phyloP scores from a whole-genome alignment of 1,284 basidiomycete genomes.

The Leccinum colubrinum region DNA sequence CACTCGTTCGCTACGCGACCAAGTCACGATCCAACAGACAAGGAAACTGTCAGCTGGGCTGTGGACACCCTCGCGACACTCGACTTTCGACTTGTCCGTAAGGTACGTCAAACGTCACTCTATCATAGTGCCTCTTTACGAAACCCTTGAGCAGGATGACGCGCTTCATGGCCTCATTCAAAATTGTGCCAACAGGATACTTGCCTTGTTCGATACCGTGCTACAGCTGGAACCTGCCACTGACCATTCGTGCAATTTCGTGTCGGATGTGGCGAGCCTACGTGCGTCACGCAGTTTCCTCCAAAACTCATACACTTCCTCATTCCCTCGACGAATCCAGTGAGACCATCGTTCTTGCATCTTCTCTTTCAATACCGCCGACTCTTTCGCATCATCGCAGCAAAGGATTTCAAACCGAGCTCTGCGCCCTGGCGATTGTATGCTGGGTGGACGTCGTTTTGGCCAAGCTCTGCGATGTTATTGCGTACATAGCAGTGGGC shows the following conservation, averaged over 20 bases:
- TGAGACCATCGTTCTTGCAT: slow-evolving; percentile 30
- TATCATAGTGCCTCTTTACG: neutral
- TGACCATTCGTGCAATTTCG: slow-evolving; percentile 4
- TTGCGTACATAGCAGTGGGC: slow-evolving; percentile 37
- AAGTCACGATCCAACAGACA: neutral
- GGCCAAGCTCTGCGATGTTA: slow-evolving; percentile 47
- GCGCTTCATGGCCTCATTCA: slow-evolving; percentile 35
- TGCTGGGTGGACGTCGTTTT: slow-evolving; percentile 66
- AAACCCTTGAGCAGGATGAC: slow-evolving; percentile 31
- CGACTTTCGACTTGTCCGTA: slow-evolving; percentile 30
- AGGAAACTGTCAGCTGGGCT: slow-evolving; percentile 23
- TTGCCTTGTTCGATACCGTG: slow-evolving; percentile 34
- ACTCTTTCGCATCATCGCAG: slow-evolving; percentile 45
- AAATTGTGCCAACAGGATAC: slow-evolving; percentile 35
- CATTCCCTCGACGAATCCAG: slow-evolving; percentile 13
- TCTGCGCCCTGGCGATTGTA: slow-evolving; percentile 36
- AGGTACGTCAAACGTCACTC: slow-evolving; percentile 18
- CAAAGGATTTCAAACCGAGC: slow-evolving; percentile 23
- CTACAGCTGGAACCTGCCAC: slow-evolving; percentile 8
- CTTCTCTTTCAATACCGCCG: slow-evolving; percentile 51
- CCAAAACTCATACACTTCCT: neutral
- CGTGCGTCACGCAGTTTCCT: slow-evolving; percentile 15
- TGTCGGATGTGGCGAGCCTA: slow-evolving; percentile 26
- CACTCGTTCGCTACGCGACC: slow-evolving; percentile 15
- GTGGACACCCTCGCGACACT: slow-evolving; percentile 25